phyloP scores from a whole-genome alignment of 257 asterid genomes.

The Paulownia fortunei region DNA sequence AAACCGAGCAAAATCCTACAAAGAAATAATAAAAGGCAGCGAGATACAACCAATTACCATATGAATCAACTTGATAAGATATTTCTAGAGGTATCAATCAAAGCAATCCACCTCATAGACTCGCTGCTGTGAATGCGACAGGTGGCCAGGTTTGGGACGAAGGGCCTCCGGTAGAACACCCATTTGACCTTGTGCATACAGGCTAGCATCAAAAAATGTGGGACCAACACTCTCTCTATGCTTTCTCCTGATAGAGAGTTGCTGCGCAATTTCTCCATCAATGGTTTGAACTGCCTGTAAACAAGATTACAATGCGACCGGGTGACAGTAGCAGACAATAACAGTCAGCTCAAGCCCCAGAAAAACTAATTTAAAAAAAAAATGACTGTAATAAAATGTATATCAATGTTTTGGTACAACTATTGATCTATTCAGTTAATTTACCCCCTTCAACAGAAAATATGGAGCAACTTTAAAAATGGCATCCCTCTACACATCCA shows the following conservation, averaged over 20 bases:
- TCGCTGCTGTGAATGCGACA: slow-evolving; percentile 91
- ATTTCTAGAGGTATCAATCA: slow-evolving; percentile 15
- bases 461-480: slow-evolving; percentile 13
- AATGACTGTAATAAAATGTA: neutral
- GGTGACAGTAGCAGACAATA: neutral
- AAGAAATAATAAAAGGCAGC: slow-evolving; percentile 15
- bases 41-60: slow-evolving; percentile 22
- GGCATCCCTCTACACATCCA: neutral
- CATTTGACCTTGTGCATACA: slow-evolving; percentile 79
- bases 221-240: slow-evolving; percentile 85
- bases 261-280: slow-evolving; percentile 90
- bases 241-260: slow-evolving; percentile 73
- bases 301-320: slow-evolving; percentile 17
- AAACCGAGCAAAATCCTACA: slow-evolving; percentile 94
- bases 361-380: neutral
- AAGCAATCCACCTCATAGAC: slow-evolving; percentile 80
- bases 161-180: slow-evolving; percentile 89
- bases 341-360: slow-evolving; percentile 12
- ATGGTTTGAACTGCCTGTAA: slow-evolving; percentile 89
- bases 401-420: slow-evolving; percentile 1
- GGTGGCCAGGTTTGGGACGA: slow-evolving; percentile 94
- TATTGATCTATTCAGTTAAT: neutral
- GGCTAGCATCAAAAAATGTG: slow-evolving; percentile 65
- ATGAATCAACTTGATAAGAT: slow-evolving; percentile 17
- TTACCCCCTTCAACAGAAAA: neutral